Base-by-base conservation (phyloP, 2,329 filamentous ascomycete species). In the Xylariaceae sp. region DNA sequence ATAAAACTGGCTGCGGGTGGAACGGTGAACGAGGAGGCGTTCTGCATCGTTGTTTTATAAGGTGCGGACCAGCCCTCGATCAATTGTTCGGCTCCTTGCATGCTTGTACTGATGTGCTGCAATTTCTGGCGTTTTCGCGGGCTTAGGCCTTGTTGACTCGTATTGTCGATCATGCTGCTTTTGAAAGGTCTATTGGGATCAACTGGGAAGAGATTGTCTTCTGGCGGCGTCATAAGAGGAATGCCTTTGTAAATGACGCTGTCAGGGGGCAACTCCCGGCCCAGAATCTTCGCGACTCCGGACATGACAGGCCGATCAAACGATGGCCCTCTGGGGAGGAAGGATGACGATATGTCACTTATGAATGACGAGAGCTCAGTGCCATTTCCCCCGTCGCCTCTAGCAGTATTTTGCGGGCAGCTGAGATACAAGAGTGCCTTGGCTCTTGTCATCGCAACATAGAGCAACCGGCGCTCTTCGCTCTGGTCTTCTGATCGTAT, bases 371-470 rank as follows among this genome's bases (percentile, higher is more conserved):
- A 94, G 13, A 93, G 72, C 6, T 81, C 83, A 1, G 62, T 0
- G 87, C 85, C 59, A 56, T 55, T 60, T 37, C 85, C 78, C 41
- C 85, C 78, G 65, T 86, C 81, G 52, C 77, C 75, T 56, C 75
- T 74, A 6, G 87, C 84, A 61, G 85, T 87, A 65, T 85, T 86
- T 44, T 87, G 73, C 0, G 92, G 90, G 64, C 85, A 90, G 72
- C 91, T 96, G 57, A 97, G 78, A 67, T 96, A 96, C 1, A 99
- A 77, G 35, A 97, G 75, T 0, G 85, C 87, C 71, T 97, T 88
- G 5, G 94, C 93, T 71, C 93, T 82, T 2, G 93, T 99, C 92
- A 99, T 97, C 34, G 92, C 93, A 11, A 99, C 94, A 68, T 97
- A 99, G 0, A 99, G 79, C 51, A 99, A 75, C 34, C 93, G 82